Evolutionary conservation across 202 grass and related monocot genomes (phyloP), one percentile per base, ranked within the genome.

Genomic region (Schoenoplectus tabernaemontani): DNA sequence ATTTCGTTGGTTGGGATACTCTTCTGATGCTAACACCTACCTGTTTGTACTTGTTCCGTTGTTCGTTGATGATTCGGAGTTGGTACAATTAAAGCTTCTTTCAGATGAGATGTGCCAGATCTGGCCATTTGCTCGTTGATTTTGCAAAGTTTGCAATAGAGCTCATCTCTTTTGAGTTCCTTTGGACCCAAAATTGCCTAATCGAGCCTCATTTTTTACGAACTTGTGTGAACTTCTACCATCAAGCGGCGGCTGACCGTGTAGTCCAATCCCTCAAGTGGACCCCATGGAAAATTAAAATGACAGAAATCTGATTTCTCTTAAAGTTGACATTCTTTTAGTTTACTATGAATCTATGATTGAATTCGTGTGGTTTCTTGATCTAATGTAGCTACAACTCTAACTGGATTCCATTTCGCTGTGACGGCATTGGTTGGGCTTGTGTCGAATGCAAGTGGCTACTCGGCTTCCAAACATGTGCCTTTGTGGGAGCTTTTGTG

Each of bases 401-500:
- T 88, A 38, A 88, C 86, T 36, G 86, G 86, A 20, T 85, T 82
- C 60, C 86, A 88, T 47, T 88, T 88, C 8, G 69, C 70, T 16
- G 82, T 88, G 32, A 88, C 86, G 43, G 86, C 86, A 20, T 28
- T 84, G 0, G 86, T 82, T 3, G 86, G 86, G 9, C 7, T 88
- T 2, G 71, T 82, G 24, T 88, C 86, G 0, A 88, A 88, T 61
- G 82, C 86, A 9, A 61, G 82, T 36, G 86, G 86, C 9, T 78
- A 82, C 24, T 85, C 86, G 7, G 46, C 66, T 4, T 82, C 86
- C 0, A 88, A 88, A 70, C 61, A 81, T 71, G 86, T 88, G 8
- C 86, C 86, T 2, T 71, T 85, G 16, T 85, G 86, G 86, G 86
- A 88, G 72, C 86, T 88, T 39, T 62, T 88, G 48, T 88, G 83